These are phyloP conservation scores for Aspergillus clavatus DNA, from an alignment of 2,329 filamentous ascomycete genomes.

Conservation along the genomic window DNA sequence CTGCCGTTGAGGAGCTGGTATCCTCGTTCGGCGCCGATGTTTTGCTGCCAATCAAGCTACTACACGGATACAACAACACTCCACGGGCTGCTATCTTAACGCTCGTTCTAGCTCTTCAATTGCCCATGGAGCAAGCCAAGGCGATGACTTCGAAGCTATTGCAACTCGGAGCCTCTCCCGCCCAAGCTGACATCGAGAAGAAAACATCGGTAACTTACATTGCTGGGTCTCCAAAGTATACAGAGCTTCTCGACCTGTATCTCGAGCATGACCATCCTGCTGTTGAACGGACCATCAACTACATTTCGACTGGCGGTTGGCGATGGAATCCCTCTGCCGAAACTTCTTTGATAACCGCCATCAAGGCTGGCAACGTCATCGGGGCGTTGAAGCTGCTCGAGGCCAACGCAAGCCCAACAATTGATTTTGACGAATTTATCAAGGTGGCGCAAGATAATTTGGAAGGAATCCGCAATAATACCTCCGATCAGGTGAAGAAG, in stretches of 20 bases:
- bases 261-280: conserved; percentile 55
- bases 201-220: conserved; percentile 64
- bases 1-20: conserved; percentile 65
- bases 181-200: conserved; percentile 64
- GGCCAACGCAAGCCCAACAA: conserved; percentile 54
- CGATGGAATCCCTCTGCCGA: conserved; percentile 34
- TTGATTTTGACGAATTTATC: conserved; percentile 53
- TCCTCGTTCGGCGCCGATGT: conserved; percentile 71
- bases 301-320: conserved; percentile 47
- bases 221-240: conserved; percentile 47
- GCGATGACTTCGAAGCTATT: conserved; percentile 63
- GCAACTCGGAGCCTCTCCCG: conserved; percentile 64
- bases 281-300: conserved; percentile 61
- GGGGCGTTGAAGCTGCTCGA: conserved; percentile 59
- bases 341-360: conserved; percentile 56
- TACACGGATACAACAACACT: conserved; percentile 39
- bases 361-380: conserved; percentile 49
- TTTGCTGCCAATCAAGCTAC: conserved; percentile 67
- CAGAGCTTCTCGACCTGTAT: conserved; percentile 41
- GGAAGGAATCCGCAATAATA: conserved; percentile 25
- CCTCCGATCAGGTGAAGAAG: conserved; percentile 47
- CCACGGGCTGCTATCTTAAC: conserved; percentile 62
- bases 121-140: conserved; percentile 59
- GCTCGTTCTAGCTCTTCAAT: conserved; percentile 60
- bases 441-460: conserved; percentile 15